phyloP scores from a whole-genome alignment of 2,329 filamentous ascomycete species.

The Pseudogymnoascus sp. region DNA sequence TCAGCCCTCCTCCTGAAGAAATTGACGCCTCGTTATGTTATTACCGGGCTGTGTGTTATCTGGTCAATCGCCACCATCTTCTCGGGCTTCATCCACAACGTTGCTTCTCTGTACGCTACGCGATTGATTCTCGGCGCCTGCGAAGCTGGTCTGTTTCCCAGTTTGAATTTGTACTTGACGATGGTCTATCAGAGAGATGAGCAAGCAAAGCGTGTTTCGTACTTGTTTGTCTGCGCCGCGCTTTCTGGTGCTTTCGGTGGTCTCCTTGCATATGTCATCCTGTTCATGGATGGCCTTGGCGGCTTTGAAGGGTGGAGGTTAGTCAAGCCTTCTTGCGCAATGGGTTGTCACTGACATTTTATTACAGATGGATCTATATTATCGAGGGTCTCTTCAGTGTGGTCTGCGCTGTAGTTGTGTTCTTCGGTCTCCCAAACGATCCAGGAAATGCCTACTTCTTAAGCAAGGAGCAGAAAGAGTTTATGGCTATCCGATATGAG shows the following conservation, averaged over 20 bases:
- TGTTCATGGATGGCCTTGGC: conserved; percentile 14
- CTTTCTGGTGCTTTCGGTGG: conserved; percentile 12
- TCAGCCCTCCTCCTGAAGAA: conserved; percentile 43
- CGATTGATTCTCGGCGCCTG: conserved; percentile 18
- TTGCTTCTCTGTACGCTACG: conserved; percentile 38
- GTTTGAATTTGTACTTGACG: conserved; percentile 41
- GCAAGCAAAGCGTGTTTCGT: conserved; percentile 45
- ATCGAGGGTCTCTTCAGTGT: conserved; percentile 43
- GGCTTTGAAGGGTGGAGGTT: conserved; percentile 9
- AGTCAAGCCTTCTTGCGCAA: neutral
- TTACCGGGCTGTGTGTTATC: conserved; percentile 27
- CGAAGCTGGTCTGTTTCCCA: conserved; percentile 26
- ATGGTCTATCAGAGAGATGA: conserved; percentile 52
- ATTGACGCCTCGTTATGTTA: conserved; percentile 36
- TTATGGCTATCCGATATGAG: conserved; percentile 43
- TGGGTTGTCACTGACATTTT: neutral
- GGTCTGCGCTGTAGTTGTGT: conserved; percentile 38
- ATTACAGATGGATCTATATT: conserved; percentile 34
- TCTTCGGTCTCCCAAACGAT: conserved; percentile 41
- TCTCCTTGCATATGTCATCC: conserved; percentile 14
- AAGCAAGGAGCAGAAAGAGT: conserved; percentile 39
- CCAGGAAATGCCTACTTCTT: conserved; percentile 43
- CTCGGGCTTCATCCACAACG: conserved; percentile 38
- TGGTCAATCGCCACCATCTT: conserved; percentile 37
- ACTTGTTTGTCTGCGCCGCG: conserved; percentile 37